Evolutionary conservation across 441 rosid genomes (phyloP).

Genomic region (Manihot esculenta): DNA sequence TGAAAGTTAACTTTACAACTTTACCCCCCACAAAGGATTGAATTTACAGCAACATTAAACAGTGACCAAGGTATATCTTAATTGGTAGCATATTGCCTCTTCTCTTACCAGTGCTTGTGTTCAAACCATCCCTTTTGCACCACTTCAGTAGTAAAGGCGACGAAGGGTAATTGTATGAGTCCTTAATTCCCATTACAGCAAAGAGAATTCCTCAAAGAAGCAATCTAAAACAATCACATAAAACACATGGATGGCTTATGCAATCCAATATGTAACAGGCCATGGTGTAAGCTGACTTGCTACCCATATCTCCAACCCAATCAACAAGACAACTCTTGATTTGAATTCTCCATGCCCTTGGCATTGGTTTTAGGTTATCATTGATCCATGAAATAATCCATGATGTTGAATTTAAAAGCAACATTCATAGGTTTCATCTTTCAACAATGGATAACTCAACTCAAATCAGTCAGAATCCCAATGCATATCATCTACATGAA

Average conservation of each 20-base stretch:
- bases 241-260: too few relatives aligned
- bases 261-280: too few relatives aligned
- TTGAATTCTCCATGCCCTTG: background rate
- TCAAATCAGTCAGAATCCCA: background rate
- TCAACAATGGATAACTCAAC: background rate
- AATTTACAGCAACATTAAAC: too few relatives aligned
- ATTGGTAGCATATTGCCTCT: background rate
- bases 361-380: background rate
- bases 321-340: background rate
- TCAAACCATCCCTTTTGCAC: background rate
- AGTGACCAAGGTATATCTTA: background rate
- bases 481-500: background rate
- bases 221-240: too few relatives aligned
- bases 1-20: too few relatives aligned
- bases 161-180: too few relatives aligned
- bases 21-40: too few relatives aligned
- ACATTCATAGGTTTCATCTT: background rate
- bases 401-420: background rate
- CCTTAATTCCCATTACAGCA: too few relatives aligned
- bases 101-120: background rate
- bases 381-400: background rate
- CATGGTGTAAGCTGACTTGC: too few relatives aligned
- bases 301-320: too few relatives aligned
- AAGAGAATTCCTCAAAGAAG: too few relatives aligned
- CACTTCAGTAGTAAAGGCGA: background rate